Evolutionary conservation across 345 rosid genomes (phyloP).

Genomic region (Theobroma cacao): DNA sequence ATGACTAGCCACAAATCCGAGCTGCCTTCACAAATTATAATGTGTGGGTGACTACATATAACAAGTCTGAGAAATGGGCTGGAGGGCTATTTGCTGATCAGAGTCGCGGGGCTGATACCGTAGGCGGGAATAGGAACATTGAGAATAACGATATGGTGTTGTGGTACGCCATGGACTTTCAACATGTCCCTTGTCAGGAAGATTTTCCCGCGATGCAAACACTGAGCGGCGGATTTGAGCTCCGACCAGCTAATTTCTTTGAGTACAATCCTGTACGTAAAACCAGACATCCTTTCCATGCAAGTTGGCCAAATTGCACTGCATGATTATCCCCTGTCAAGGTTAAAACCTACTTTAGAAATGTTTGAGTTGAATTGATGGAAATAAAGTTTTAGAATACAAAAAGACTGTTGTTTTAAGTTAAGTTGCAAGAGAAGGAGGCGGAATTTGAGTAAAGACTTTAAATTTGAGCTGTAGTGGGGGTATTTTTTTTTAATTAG

Average conservation of each 20-base stretch:
- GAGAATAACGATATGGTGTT: slow-evolving; percentile 53
- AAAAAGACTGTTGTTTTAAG: too few species aligned
- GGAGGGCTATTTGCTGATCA: slow-evolving; percentile 41
- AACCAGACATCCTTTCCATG: slow-evolving; percentile 18
- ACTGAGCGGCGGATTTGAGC: slow-evolving; percentile 42
- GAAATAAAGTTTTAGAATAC: too few species aligned
- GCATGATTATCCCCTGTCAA: too few species aligned
- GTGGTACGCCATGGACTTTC: slow-evolving; percentile 52
- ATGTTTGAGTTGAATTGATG: too few species aligned
- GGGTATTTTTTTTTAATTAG: too few species aligned
- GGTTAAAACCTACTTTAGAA: too few species aligned
- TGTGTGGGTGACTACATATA: slow-evolving; percentile 56
- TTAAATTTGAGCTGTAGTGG: too few species aligned
- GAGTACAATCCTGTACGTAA: slow-evolving; percentile 49
- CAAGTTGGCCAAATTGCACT: slow-evolving; percentile 14
- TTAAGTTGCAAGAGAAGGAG: too few species aligned
- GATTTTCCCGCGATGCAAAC: slow-evolving; percentile 60
- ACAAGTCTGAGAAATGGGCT: slow-evolving; percentile 48
- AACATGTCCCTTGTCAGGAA: slow-evolving; percentile 56
- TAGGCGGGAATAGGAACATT: slow-evolving; percentile 39
- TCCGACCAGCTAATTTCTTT: slow-evolving; percentile 52
- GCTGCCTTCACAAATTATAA: slow-evolving; percentile 43
- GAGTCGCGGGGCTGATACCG: slow-evolving; percentile 46
- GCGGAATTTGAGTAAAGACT: too few species aligned
- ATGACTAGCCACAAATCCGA: slow-evolving; percentile 47